These are phyloP conservation scores for Saturnispora saitoi DNA, from an alignment of 805 yeast genomes.

Conservation along the genomic window DNA sequence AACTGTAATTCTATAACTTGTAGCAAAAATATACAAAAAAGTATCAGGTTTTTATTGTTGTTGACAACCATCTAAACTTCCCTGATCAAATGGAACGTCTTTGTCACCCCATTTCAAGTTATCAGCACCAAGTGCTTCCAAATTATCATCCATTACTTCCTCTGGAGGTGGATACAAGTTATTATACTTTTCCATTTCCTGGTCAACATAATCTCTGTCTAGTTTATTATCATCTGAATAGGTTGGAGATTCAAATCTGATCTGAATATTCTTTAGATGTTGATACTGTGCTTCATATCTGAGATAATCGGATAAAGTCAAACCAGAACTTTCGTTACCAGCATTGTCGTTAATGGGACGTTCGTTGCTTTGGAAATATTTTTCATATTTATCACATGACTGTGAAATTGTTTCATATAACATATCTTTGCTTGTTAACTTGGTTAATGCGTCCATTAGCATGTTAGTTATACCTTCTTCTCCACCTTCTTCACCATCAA, in stretches of 20 bases:
- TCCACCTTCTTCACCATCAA: conserved; percentile 21
- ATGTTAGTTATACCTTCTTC: conserved; percentile 41
- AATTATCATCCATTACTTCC: conserved; percentile 45
- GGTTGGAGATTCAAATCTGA: conserved; percentile 53
- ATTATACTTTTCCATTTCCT: conserved; percentile 59
- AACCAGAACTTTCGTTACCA: conserved; percentile 23
- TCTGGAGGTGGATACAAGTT: conserved; percentile 74
- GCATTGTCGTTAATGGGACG: background rate
- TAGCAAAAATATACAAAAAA: background rate
- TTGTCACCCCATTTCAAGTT: conserved; percentile 29
- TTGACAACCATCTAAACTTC: conserved; percentile 49
- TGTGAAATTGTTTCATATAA: conserved; percentile 85
- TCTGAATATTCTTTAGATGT: conserved; percentile 52
- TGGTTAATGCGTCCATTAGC: conserved; percentile 66
- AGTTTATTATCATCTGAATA: conserved; percentile 46
- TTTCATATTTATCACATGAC: conserved; percentile 61
- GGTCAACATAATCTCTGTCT: conserved; percentile 43
- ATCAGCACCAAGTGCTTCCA: conserved; percentile 35
- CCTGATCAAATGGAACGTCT: conserved; percentile 46
- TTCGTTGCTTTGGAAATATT: conserved; percentile 51
- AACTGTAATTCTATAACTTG: background rate
- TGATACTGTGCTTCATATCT: conserved; percentile 55
- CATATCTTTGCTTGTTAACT: conserved; percentile 76
- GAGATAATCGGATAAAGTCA: conserved; percentile 24
- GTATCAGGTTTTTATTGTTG: conserved; percentile 22